Conservation (phyloP, 73 alveolate genomes). For the Tetrahymena elliotti region DNA sequence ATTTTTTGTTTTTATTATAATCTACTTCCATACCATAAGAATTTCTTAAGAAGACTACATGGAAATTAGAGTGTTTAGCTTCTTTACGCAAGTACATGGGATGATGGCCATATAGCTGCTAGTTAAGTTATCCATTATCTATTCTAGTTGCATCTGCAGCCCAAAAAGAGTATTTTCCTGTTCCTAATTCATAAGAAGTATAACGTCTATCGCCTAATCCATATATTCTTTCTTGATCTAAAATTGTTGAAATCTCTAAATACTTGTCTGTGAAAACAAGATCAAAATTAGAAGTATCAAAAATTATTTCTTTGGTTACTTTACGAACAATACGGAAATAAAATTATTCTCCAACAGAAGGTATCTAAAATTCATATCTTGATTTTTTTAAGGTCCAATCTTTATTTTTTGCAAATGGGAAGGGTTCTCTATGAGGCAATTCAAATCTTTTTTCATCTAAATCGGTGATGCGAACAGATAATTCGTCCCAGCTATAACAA, state of each 20-base stretch:
- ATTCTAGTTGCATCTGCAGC: slow-evolving; percentile 11
- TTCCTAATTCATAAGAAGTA: background rate
- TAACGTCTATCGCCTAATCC: slow-evolving; percentile 39
- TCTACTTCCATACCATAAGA: slow-evolving; percentile 25
- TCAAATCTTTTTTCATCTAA: background rate
- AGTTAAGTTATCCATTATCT: background rate
- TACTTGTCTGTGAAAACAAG: background rate
- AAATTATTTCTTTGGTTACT: background rate
- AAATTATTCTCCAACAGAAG: background rate
- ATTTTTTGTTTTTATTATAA: background rate
- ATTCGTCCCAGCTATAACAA: background rate
- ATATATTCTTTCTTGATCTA: background rate
- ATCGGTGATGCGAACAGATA: background rate
- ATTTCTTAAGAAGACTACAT: slow-evolving; percentile 8
- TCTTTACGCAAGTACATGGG: slow-evolving; percentile 35
- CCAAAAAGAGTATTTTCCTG: slow-evolving; percentile 33
- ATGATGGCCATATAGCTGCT: slow-evolving; percentile 32
- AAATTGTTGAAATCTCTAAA: background rate
- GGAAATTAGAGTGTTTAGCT: background rate
- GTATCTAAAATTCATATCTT: background rate
- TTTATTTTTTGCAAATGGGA: background rate
- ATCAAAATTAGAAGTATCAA: background rate
- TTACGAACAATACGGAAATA: background rate
- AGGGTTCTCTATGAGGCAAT: background rate
- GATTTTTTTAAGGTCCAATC: background rate